phyloP scores from a whole-genome alignment of 2,329 filamentous ascomycete genomes.

The Alternaria metachromatica region DNA sequence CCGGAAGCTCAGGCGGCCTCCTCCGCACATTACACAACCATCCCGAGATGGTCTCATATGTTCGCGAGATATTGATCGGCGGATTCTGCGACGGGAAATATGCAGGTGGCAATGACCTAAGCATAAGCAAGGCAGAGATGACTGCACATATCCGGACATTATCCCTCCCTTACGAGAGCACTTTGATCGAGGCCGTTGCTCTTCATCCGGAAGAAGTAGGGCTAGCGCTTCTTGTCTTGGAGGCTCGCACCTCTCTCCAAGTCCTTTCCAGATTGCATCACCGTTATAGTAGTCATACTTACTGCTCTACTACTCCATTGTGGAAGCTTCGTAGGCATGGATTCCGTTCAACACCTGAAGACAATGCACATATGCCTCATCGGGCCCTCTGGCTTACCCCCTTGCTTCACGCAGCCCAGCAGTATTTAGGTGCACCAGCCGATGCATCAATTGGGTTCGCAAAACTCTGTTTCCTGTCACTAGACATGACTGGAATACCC shows the following conservation, averaged over 20 bases:
- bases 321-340: neutral
- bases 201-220: neutral
- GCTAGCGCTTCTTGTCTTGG: neutral
- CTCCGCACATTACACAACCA: neutral
- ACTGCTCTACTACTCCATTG: neutral
- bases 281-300: neutral
- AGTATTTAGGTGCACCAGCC: neutral
- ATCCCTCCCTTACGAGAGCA: neutral
- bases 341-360: neutral
- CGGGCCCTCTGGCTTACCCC: neutral
- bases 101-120: neutral
- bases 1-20: neutral
- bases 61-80: neutral
- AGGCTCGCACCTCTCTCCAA: neutral
- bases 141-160: neutral
- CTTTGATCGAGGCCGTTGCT: neutral
- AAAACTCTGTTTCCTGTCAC: neutral
- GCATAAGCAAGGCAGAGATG: neutral
- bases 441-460: neutral
- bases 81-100: neutral
- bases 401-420: neutral
- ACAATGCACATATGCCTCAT: neutral
- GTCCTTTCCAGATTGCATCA: neutral
- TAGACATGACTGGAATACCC: neutral
- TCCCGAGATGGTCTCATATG: neutral